These are phyloP conservation scores for Nothomitra cinnamomea DNA, from an alignment of 2,329 filamentous ascomycete genomes.

Conservation along the genomic window DNA sequence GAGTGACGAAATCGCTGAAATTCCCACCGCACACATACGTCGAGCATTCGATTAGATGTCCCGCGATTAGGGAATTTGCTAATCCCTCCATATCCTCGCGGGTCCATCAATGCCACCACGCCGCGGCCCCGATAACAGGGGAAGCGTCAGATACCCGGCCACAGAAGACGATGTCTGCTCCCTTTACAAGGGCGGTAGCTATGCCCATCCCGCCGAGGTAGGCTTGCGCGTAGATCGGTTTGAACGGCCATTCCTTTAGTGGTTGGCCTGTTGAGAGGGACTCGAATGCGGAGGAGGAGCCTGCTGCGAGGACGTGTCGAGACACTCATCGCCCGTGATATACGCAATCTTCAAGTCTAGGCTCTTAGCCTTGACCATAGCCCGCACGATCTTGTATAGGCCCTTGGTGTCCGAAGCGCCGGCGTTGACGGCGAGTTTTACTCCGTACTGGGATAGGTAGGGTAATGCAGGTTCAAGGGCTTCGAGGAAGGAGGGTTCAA, in stretches of 20 bases:
- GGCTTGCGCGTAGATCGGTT: constrained; percentile 6
- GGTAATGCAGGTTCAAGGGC: constrained; percentile 25
- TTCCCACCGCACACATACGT: constrained; percentile 7
- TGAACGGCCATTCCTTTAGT: constrained; percentile 6
- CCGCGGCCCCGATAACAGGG: constrained; percentile 8
- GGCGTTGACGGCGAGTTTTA: constrained; percentile 29
- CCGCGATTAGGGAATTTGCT: not conserved
- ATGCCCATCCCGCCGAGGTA: constrained; percentile 10
- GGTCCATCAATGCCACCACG: not conserved
- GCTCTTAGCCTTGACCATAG: constrained; percentile 22
- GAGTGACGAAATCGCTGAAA: constrained; percentile 6
- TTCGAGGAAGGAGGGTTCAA: constrained; percentile 35
- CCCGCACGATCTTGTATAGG: constrained; percentile 22
- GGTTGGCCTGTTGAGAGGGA: not conserved
- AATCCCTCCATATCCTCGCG: not conserved
- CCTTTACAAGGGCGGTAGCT: constrained; percentile 10
- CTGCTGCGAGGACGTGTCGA: no score
- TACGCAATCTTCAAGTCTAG: constrained; percentile 21
- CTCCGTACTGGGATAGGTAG: constrained; percentile 23
- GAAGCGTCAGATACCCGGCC: constrained; percentile 15
- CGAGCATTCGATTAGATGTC: constrained; percentile 2
- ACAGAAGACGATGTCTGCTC: constrained; percentile 15
- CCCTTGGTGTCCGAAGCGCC: constrained; percentile 25
- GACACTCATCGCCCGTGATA: not conserved
- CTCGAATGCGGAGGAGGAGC: no score